Base-by-base conservation (phyloP, 164 flowering plant species). In the Taxillus chinensis region DNA sequence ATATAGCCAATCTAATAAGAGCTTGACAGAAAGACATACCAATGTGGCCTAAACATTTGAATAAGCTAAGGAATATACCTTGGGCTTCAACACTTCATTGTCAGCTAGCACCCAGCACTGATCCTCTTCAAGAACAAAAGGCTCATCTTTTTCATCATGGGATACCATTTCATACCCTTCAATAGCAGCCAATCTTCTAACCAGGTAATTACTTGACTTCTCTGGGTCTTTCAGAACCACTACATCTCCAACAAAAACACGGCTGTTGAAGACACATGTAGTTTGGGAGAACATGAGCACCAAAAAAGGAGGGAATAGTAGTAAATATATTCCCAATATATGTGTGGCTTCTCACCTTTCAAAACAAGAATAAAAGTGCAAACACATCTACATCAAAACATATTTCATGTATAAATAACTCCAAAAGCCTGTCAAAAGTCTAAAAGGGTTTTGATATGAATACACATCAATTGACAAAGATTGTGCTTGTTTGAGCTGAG, bases 91-190 rank as follows among this genome's bases (percentile, higher is more conserved):
- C 13, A 75, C 64, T 60, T 87, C 89, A 74, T 93, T 90, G 70
- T 90, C 96, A 60, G 97, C 83, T 68, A 87, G 11, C 63, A 93
- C 87, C 99, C 99, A 93, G 71, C 97, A 90, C 68, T 93, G 62
- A 70, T 87, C 86, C 76, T 85, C 70, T 6, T 87, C 92, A 61
- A 93, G 92, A 51, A 86, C 69, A 77, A 93, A 93, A 27, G 99
- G 90, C 61, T 83, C 83, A 11, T 90, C 97, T 61, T 87, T 83
- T 68, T 84, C 92, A 74, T 90, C 91, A 12, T 68, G 80, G 39
- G 99, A 93, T 27, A 70, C 87, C 95, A 93, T 88, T 73, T 90
- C 97, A 75, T 82, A 81, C 17, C 99, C 99, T 76, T 84, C 95
- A 68, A 76, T 51, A 11, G 96, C 99, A 67, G 96, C 88, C 71